Evolutionary conservation across 2,329 filamentous ascomycete genomes (phyloP).

Genomic region (Microsporum ferrugineum): DNA sequence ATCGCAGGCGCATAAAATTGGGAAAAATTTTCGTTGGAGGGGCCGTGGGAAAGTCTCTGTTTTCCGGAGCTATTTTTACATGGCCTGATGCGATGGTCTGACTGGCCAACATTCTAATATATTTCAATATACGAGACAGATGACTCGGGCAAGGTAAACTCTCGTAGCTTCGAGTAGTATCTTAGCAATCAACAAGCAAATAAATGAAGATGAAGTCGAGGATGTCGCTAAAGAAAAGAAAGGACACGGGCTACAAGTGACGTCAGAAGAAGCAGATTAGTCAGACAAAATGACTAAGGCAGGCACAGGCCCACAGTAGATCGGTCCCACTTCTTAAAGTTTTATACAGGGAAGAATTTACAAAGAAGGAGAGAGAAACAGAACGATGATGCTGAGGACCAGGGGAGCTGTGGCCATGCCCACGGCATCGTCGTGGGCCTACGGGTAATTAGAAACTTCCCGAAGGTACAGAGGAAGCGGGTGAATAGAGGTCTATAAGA

Average conservation of each 20-base stretch:
- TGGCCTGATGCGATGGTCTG: conserved; percentile 2
- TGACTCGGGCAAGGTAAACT: not conserved
- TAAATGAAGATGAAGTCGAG: not conserved
- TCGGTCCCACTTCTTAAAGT: not conserved
- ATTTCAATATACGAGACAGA: not conserved
- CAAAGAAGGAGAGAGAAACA: not conserved
- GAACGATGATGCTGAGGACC: not conserved
- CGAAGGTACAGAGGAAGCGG: not conserved
- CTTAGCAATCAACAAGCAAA: not conserved
- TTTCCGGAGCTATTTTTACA: conserved; percentile 4
- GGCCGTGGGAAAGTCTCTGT: conserved; percentile 5
- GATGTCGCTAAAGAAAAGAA: not conserved
- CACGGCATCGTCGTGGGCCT: not conserved
- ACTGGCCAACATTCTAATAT: not conserved
- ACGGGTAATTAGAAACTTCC: not conserved
- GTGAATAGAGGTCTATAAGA: conserved; percentile 4
- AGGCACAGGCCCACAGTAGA: not conserved
- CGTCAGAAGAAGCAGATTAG: not conserved
- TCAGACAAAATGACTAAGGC: not conserved
- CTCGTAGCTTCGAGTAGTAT: not conserved
- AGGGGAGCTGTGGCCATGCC: not conserved
- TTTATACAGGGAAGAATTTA: not conserved
- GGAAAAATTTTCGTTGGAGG: conserved; percentile 2
- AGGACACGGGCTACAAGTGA: not conserved
- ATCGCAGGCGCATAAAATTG: not conserved